A percentile compares a stretch with the other conserved stretches of the same genome.
These are phyloP conservation scores for Ilex aquifolium DNA, from an alignment of 257 asterid genomes.

Conservation along the genomic window DNA sequence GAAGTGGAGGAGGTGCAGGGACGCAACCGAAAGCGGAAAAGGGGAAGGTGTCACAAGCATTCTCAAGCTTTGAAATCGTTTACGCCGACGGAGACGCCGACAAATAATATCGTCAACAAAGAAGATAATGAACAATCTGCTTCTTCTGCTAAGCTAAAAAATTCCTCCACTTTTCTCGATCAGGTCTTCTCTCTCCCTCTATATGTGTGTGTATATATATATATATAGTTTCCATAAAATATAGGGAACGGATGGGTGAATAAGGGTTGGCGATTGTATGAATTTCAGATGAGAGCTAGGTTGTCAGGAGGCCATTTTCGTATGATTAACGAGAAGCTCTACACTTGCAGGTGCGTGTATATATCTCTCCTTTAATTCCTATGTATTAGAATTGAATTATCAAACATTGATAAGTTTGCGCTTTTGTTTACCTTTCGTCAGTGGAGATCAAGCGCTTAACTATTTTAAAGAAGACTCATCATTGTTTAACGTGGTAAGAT, in stretches of 20 bases:
- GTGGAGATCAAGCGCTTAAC: conserved; percentile 77
- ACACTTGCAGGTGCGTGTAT: conserved; percentile 85
- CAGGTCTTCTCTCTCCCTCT: conserved; percentile 32
- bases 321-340: conserved; percentile 90
- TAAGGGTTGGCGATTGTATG: conserved; percentile 2
- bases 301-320: conserved; percentile 91
- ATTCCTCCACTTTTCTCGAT: conserved; percentile 56
- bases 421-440: conserved; percentile 19
- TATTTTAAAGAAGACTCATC: conserved; percentile 77
- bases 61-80: too few relatives aligned
- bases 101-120: conserved; percentile 5
- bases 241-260: background rate
- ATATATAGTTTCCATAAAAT: background rate
- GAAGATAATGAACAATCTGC: conserved; percentile 11
- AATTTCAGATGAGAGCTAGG: conserved; percentile 71
- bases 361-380: too few relatives aligned
- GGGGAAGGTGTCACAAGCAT: too few relatives aligned
- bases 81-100: conserved; percentile 27
- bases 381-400: too few relatives aligned
- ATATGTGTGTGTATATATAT: background rate
- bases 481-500: conserved; percentile 73
- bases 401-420: background rate
- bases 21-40: too few relatives aligned
- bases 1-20: too few relatives aligned
- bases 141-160: conserved; percentile 25